Percentiles rank a stretch among this genome's conserved stretches.
These are phyloP conservation scores for Spatholobus suberectus DNA, from an alignment of 306 rosid species.

Conservation along the genomic window DNA sequence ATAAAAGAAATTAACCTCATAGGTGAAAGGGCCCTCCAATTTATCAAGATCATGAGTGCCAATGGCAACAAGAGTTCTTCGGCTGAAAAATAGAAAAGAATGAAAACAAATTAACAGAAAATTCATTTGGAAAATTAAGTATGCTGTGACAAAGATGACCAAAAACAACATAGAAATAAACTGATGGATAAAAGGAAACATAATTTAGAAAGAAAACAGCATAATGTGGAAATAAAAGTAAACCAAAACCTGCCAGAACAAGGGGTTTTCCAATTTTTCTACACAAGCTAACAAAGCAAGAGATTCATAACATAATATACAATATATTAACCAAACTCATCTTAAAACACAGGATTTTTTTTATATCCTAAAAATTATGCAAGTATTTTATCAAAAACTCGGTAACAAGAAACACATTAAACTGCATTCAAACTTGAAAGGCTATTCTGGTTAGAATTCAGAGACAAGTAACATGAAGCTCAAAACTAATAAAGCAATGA, in stretches of 20 bases:
- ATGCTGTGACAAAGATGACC: conserved; percentile 5
- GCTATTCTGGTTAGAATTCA: conserved; percentile 12
- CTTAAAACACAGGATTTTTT: not conserved
- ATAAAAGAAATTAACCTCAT: conserved; percentile 75
- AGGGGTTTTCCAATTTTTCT: not conserved
- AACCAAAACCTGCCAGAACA: not conserved
- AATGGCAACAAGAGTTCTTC: conserved; percentile 95
- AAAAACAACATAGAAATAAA: not conserved
- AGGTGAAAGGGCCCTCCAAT: conserved; percentile 81
- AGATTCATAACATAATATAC: not conserved
- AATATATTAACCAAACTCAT: not conserved
- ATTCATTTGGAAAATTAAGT: not conserved
- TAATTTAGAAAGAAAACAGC: not conserved
- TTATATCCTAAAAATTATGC: not conserved
- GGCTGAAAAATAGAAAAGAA: conserved; percentile 48
- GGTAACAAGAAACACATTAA: not conserved
- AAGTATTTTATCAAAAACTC: not conserved
- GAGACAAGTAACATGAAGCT: conserved; percentile 22
- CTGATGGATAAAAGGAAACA: not conserved
- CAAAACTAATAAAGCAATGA: conserved; percentile 1
- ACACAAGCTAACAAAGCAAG: not conserved
- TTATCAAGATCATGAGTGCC: conserved; percentile 97
- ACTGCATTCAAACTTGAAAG: not conserved
- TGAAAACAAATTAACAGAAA: conserved; percentile 30
- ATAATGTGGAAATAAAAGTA: conserved; percentile 3